These are phyloP conservation scores for Lepidium aucheri DNA, from an alignment of 345 rosid species.

Conservation along the genomic window DNA sequence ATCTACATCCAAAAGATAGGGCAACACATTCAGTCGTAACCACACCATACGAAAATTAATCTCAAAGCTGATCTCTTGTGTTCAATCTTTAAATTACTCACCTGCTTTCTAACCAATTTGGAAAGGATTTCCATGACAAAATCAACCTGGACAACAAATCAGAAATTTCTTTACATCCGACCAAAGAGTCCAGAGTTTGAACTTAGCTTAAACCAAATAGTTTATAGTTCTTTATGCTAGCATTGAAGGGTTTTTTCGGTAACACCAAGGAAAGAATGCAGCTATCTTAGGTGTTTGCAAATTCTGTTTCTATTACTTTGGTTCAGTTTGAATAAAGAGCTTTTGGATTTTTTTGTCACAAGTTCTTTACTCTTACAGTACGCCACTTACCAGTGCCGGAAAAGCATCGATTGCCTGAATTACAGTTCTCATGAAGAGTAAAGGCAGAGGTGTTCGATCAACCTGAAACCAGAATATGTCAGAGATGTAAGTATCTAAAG, in stretches of 20 bases:
- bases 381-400: slow-evolving; percentile 66
- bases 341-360: neutral
- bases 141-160: slow-evolving; percentile 51
- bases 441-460: slow-evolving; percentile 79
- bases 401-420: slow-evolving; percentile 95
- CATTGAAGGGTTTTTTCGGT: neutral
- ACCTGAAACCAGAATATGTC: slow-evolving; percentile 52
- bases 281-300: neutral
- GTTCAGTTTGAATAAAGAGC: neutral
- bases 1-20: slow-evolving; percentile 37
- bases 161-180: neutral
- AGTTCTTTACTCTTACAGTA: neutral
- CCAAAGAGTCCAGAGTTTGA: slow-evolving; percentile 1
- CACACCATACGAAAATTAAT: neutral
- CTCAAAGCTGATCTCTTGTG: slow-evolving; percentile 3
- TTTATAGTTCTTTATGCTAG: neutral
- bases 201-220: neutral
- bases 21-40: neutral
- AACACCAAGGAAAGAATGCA: neutral
- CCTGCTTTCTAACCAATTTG: slow-evolving; percentile 89
- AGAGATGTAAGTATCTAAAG: slow-evolving; percentile 3
- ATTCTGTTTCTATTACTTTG: neutral
- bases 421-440: slow-evolving; percentile 98
- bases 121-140: slow-evolving; percentile 94
- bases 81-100: slow-evolving; percentile 24